A percentile compares a stretch with the other conserved stretches of the same genome.
These are phyloP conservation scores for Aspergillus piperis DNA, from an alignment of 2,329 filamentous ascomycete genomes.

Conservation along the genomic window DNA sequence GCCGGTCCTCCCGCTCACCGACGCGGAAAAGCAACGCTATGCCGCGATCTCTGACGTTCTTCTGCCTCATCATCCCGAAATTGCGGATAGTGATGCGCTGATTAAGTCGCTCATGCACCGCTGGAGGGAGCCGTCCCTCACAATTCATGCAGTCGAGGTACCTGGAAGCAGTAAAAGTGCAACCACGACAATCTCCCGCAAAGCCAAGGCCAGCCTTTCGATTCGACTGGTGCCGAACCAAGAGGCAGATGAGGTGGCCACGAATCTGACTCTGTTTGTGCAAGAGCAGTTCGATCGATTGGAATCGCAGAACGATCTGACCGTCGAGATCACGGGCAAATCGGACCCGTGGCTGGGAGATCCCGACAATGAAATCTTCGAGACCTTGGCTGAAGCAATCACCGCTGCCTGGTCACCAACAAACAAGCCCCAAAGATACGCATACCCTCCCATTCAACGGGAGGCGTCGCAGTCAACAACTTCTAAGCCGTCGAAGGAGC, in stretches of 20 bases:
- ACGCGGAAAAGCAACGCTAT: constrained; percentile 77
- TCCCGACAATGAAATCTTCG: constrained; percentile 85
- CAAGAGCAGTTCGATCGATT: constrained; percentile 70
- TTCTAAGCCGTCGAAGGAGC: constrained; percentile 12
- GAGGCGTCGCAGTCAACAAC: constrained; percentile 17
- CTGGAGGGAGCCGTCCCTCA: constrained; percentile 93
- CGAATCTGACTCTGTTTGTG: constrained; percentile 67
- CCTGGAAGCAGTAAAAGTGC: constrained; percentile 84
- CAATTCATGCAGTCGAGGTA: constrained; percentile 82
- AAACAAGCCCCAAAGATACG: constrained; percentile 33
- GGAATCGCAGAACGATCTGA: constrained; percentile 77
- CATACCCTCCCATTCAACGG: constrained; percentile 35
- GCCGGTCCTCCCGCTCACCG: constrained; percentile 71
- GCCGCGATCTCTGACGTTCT: constrained; percentile 79
- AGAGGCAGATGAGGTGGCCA: constrained; percentile 75
- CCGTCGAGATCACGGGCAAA: constrained; percentile 83
- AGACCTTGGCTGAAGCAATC: constrained; percentile 81
- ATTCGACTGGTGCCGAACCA: constrained; percentile 93
- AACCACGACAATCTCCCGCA: constrained; percentile 79
- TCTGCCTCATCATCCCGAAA: constrained; percentile 68
- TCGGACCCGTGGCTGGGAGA: constrained; percentile 97
- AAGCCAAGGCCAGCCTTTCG: constrained; percentile 85
- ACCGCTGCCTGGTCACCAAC: constrained; percentile 73
- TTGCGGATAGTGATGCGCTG: constrained; percentile 66
- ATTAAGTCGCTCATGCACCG: constrained; percentile 85